Evolutionary conservation across 257 asterid genomes (phyloP).

Genomic region (Perilla frutescens): DNA sequence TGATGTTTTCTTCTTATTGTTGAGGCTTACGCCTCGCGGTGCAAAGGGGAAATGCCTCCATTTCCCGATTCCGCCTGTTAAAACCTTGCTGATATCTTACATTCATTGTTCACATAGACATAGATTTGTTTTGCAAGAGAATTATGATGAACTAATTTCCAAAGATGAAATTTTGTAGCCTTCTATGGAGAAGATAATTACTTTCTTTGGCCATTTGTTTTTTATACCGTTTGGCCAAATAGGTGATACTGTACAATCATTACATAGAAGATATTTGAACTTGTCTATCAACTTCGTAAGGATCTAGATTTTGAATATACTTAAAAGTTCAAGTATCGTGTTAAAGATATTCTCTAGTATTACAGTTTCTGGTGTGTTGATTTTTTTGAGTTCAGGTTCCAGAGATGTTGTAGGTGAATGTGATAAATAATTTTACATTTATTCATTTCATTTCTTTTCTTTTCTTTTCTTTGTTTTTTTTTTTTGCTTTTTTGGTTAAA

Average conservation of each 20-base stretch:
- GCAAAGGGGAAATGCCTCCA: too few relatives aligned
- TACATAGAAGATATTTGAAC: not conserved
- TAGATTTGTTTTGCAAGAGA: not conserved
- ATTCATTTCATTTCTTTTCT: not conserved
- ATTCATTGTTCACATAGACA: not conserved
- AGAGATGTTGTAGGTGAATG: not conserved
- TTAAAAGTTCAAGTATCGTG: not conserved
- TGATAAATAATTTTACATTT: not conserved
- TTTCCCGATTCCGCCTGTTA: too few relatives aligned
- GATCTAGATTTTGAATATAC: not conserved
- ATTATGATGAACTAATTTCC: constrained; percentile 1
- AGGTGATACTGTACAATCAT: not conserved
- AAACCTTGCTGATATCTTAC: not conserved
- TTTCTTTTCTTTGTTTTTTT: not conserved
- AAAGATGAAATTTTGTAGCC: not conserved
- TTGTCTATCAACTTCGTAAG: not conserved
- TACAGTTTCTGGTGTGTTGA: not conserved
- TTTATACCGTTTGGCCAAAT: not conserved
- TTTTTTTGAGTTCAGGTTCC: constrained; percentile 17
- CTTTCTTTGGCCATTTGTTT: not conserved
- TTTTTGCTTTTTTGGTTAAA: not conserved
- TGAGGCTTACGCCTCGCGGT: too few relatives aligned
- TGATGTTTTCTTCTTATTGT: too few relatives aligned
- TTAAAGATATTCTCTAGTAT: not conserved
- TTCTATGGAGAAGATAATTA: not conserved